These are phyloP conservation scores for Lactarius psammicola DNA, from an alignment of 768 basidiomycete genomes.

Conservation along the genomic window DNA sequence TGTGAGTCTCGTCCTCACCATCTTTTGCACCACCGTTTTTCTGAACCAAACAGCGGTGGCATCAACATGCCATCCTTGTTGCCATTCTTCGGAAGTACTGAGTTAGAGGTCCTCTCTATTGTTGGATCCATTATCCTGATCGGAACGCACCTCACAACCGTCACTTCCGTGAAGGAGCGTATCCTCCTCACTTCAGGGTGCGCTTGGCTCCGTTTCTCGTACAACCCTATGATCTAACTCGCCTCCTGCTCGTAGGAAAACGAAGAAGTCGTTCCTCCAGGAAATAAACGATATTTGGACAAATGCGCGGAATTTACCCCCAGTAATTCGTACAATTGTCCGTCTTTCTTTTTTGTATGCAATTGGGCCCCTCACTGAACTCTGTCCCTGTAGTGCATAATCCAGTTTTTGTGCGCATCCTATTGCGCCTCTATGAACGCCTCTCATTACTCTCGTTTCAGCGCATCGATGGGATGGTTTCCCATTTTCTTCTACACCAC, in stretches of 20 bases:
- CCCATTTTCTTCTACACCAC: slow-evolving; percentile 88
- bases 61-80: slow-evolving; percentile 67
- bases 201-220: slow-evolving; percentile 28
- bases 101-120: slow-evolving; percentile 79
- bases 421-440: not conserved
- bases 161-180: slow-evolving; percentile 66
- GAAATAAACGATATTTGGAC: slow-evolving; percentile 68
- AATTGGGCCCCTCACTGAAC: not conserved
- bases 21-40: slow-evolving; percentile 1
- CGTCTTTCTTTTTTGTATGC: slow-evolving; percentile 32
- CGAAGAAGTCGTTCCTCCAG: slow-evolving; percentile 38
- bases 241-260: slow-evolving; percentile 23
- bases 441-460: slow-evolving; percentile 32
- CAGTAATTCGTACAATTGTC: slow-evolving; percentile 46
- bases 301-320: slow-evolving; percentile 54
- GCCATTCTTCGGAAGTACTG: slow-evolving; percentile 74
- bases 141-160: slow-evolving; percentile 60
- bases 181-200: slow-evolving; percentile 52
- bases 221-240: not conserved
- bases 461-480: slow-evolving; percentile 90
- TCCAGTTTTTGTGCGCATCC: slow-evolving; percentile 67
- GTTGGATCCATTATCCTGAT: slow-evolving; percentile 70
- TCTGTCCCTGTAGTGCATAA: slow-evolving; percentile 52
- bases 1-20: slow-evolving; percentile 50
- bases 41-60: slow-evolving; percentile 58